Base-by-base conservation (phyloP, 2,329 filamentous ascomycete species). In the Westerdykella ornata region DNA sequence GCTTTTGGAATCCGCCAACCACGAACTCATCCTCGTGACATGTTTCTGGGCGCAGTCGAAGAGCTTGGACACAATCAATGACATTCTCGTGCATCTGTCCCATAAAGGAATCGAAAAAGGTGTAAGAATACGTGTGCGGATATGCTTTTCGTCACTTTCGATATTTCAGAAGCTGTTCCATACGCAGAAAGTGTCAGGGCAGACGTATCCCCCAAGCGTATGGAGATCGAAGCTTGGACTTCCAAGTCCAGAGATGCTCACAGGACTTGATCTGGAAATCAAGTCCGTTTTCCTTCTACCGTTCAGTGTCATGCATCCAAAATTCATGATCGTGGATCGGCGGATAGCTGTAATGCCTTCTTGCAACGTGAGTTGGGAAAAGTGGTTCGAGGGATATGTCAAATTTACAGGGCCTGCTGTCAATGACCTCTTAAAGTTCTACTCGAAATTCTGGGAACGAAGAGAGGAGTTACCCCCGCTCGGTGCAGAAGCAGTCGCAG, bases 231-330 rank as follows among this genome's bases (percentile, higher is more conserved):
- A 72, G 41, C 70, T 92, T 2, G 83, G 84, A 0, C 69, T 92
- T 3, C 84, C 85, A 0, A 57, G 69, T 1, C 68, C 73, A 3
- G 65, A 70, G 5, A 69, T 74, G 26, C 69, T 78, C 3, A 72
- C 67, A 0, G 78, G 78, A 2, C 74, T 94, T 14, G 76, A 88
- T 39, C 57, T 94, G 26, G 70, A 74, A 0, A 77, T 88, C 42
- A 89, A 88, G 68, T 87, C 81, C 47, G 71, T 90, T 6, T 94
- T 94, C 63, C 80, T 90, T 47, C 70, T 81, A 2, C 87, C 87
- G 0, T 81, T 92, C 45, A 87, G 85, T 54, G 82, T 94, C n/a
- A 85, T 92, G 80, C 87, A 94, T 58, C 83, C 86, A 0, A 94
- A 94, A 56, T 90, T 86, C 52, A 72, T 90, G 29, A 72, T 92